Percentiles rank a stretch among this genome's conserved stretches.
These are phyloP conservation scores for Smittium culicis DNA, from an alignment of 371 early-diverging fungal genomes.

Conservation along the genomic window DNA sequence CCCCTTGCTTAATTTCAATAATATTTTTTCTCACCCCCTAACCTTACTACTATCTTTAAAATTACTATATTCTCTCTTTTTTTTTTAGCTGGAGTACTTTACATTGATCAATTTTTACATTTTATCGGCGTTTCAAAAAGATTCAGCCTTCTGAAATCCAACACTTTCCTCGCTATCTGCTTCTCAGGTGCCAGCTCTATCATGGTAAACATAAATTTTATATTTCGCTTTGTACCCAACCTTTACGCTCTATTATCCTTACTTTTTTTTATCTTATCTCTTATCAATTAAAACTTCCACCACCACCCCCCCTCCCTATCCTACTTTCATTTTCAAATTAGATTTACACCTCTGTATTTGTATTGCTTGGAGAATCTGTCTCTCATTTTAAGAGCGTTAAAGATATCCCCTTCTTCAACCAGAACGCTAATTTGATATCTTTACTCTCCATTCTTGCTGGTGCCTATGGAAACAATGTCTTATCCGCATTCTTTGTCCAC, in stretches of 20 bases:
- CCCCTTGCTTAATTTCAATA: not conserved
- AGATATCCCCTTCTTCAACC: conserved; percentile 9
- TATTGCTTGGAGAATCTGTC: conserved; percentile 16
- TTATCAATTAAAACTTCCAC: too few species aligned
- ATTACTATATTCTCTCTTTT: too few species aligned
- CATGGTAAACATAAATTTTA: conserved; percentile 1
- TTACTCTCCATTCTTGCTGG: conserved; percentile 20
- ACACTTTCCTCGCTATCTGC: not conserved
- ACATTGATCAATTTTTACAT: conserved; percentile 8
- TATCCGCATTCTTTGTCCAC: conserved; percentile 15
- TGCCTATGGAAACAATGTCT: conserved; percentile 19
- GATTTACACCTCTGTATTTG: conserved; percentile 8
- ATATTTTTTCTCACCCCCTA: not conserved
- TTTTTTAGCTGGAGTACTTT: conserved; percentile 9
- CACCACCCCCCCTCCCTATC: too few species aligned
- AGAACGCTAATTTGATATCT: conserved; percentile 14
- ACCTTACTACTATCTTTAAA: not conserved
- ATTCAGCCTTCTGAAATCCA: conserved; percentile 11
- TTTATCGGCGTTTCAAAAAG: conserved; percentile 1
- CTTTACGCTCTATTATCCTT: too few species aligned
- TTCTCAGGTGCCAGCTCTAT: not conserved
- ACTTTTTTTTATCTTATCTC: too few species aligned
- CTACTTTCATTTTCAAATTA: not conserved
- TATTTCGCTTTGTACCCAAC: too few species aligned
- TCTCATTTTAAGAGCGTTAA: conserved; percentile 14